phyloP scores from a whole-genome alignment of 345 rosid genomes.

The Nasturtium officinale region DNA sequence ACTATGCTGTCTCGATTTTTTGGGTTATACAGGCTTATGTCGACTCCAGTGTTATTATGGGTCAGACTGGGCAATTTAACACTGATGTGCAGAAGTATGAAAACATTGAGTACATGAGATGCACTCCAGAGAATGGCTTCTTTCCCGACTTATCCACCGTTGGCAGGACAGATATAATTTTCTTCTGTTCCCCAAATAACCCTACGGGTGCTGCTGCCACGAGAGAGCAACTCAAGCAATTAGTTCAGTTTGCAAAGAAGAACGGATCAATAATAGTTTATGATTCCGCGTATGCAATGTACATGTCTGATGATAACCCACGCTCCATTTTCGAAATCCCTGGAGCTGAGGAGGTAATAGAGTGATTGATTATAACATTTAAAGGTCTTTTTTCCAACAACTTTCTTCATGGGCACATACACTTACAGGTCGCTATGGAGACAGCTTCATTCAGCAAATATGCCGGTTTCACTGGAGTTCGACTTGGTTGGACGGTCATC shows the following conservation, averaged over 20 bases:
- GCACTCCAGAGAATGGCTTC: slow-evolving; percentile 93
- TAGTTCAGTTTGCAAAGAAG: slow-evolving; percentile 83
- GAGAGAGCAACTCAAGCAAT: slow-evolving; percentile 69
- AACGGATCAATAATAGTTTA: slow-evolving; percentile 91
- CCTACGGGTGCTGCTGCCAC: slow-evolving; percentile 97
- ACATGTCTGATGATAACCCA: slow-evolving; percentile 85
- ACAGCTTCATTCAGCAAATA: slow-evolving; percentile 89
- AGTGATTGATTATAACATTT: background rate
- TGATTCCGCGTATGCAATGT: slow-evolving; percentile 94
- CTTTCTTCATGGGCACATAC: background rate
- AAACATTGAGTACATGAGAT: slow-evolving; percentile 90
- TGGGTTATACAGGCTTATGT: slow-evolving; percentile 75
- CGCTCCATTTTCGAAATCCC: slow-evolving; percentile 93
- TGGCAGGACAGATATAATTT: slow-evolving; percentile 77
- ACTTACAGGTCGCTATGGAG: slow-evolving; percentile 81
- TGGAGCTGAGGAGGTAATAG: slow-evolving; percentile 88
- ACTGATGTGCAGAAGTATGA: slow-evolving; percentile 64
- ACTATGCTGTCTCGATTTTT: background rate
- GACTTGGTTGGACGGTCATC: slow-evolving; percentile 94
- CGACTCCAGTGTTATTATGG: slow-evolving; percentile 95
- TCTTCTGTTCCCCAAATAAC: slow-evolving; percentile 96
- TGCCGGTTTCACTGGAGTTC: slow-evolving; percentile 97
- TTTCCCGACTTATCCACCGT: slow-evolving; percentile 85
- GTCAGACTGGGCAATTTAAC: slow-evolving; percentile 80
- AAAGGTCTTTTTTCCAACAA: background rate